Evolutionary conservation across 495 filamentous ascomycete species (phyloP), one percentile per base, ranked within the genome.

Genomic region (Aspergillus homomorphus): DNA sequence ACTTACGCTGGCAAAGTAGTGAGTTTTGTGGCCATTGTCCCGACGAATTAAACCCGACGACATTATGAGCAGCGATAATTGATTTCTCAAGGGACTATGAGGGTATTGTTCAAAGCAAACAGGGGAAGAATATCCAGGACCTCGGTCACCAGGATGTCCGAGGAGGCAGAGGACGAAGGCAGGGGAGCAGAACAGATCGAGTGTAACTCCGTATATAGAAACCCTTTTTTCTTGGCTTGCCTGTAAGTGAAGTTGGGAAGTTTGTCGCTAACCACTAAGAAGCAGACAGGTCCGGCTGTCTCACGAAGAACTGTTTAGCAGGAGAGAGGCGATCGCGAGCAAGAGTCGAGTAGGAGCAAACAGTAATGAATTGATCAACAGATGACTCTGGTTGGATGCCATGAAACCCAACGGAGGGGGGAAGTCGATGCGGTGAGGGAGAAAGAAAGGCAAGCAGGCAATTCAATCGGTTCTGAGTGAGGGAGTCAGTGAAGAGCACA

Each of bases 1-100:
- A 66, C 70, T 69, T 65, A 70, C 68, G 57, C 68, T 73, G n/a
- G 68, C 66, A 62, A 69, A 73, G 51, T 63, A 73, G 54, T 26
- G 24, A 51, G 53, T 70, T 57, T 66, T 72, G 58, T 63, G 58
- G 23, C 63, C 65, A 56, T 61, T 62, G 16, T 61, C 61, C 56
- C 62, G 64, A 18, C 59, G 65, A 54, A 60, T 57, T 23, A 53
- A 43, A 51, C 46, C 44, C 51, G 58, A 53, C 24, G 62, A 65
- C 61, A 65, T 65, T 51, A 22, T 60, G 58, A 41, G 49, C 53
- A 48, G 43, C 20, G n/a, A 21, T n/a, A 53, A 26, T 54, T 8
- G 38, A 54, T 21, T 49, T 42, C 4, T 38, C 12, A n/a, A n/a
- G n/a, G n/a, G 6, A 38, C 4, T 14, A 2, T 38, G 33, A 38